These are phyloP conservation scores for Cyclostephanos invisitatus DNA, from an alignment of 108 stramenopile genomes.

Conservation along the genomic window DNA sequence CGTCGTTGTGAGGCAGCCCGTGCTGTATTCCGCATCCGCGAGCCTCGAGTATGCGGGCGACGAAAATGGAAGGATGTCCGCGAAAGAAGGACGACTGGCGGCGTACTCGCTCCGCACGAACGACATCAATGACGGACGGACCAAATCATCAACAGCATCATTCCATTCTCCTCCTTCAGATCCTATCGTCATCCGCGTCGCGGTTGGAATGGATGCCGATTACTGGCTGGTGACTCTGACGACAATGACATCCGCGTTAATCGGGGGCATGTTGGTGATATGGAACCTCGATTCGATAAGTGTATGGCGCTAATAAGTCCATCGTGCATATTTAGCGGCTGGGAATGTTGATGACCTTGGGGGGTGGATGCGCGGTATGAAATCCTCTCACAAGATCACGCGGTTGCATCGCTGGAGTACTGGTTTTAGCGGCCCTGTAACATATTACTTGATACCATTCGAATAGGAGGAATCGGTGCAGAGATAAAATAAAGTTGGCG, in stretches of 20 bases:
- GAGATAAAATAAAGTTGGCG: too few relatives aligned
- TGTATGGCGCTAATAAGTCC: constrained; percentile 13
- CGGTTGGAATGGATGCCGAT: constrained; percentile 39
- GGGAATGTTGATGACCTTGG: too few relatives aligned
- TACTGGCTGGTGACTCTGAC: constrained; percentile 38
- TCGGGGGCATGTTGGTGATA: constrained; percentile 38
- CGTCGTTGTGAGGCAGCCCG: not conserved
- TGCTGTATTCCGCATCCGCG: constrained; percentile 24
- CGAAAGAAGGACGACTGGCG: not conserved
- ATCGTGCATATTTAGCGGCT: too few relatives aligned
- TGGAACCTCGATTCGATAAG: constrained; percentile 39
- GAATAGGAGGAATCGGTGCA: too few relatives aligned
- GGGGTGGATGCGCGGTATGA: too few relatives aligned
- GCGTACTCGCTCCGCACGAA: not conserved
- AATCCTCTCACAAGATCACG: too few relatives aligned
- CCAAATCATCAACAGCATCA: not conserved
- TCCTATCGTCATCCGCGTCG: constrained; percentile 39
- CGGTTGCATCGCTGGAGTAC: too few relatives aligned
- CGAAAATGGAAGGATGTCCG: not conserved
- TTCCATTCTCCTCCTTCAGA: constrained; percentile 5
- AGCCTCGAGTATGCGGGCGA: constrained; percentile 9
- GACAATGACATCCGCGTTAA: constrained; percentile 35
- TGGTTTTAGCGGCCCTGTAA: too few relatives aligned
- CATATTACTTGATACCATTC: too few relatives aligned
- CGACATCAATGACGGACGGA: not conserved